Evolutionary conservation across 2,329 filamentous ascomycete genomes (phyloP).

Genomic region (Aspergillus sp.): DNA sequence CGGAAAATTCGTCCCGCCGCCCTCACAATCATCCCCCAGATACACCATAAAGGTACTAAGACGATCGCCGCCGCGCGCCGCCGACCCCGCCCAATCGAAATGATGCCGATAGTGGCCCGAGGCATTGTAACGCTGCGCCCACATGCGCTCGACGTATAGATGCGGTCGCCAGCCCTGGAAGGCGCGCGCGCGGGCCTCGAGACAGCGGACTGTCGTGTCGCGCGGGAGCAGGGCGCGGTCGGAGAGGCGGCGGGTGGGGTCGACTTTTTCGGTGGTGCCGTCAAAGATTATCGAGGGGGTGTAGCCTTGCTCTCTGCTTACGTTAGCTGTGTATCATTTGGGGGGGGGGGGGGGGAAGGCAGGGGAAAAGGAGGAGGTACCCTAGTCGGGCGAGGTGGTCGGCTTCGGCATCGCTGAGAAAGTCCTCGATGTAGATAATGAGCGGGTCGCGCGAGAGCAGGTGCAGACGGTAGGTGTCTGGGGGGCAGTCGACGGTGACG

Average conservation of each 20-base stretch:
- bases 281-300: conserved; percentile 55
- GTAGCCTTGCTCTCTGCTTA: conserved; percentile 43
- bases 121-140: conserved; percentile 58
- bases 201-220: conserved; percentile 53
- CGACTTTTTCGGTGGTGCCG: conserved; percentile 45
- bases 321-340: neutral
- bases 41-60: conserved; percentile 64
- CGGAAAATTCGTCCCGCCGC: conserved; percentile 62
- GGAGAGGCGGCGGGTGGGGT: conserved; percentile 52
- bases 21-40: conserved; percentile 50
- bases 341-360: neutral
- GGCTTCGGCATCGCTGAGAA: conserved; percentile 49
- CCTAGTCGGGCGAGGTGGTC: conserved; percentile 53
- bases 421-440: conserved; percentile 58
- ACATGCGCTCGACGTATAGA: conserved; percentile 59
- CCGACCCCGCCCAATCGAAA: conserved; percentile 55
- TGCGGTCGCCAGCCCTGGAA: conserved; percentile 61
- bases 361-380: conserved; percentile 33
- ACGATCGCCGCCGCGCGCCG: conserved; percentile 39
- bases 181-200: conserved; percentile 55
- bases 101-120: conserved; percentile 59
- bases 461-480: conserved; percentile 38
- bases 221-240: conserved; percentile 49
- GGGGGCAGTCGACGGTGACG: conserved; percentile 23
- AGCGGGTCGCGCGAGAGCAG: conserved; percentile 54